Percentiles rank a stretch among this genome's conserved stretches.
Conservation (phyloP, 768 basidiomycete genomes). For the Xerocomellus amylosporus region DNA sequence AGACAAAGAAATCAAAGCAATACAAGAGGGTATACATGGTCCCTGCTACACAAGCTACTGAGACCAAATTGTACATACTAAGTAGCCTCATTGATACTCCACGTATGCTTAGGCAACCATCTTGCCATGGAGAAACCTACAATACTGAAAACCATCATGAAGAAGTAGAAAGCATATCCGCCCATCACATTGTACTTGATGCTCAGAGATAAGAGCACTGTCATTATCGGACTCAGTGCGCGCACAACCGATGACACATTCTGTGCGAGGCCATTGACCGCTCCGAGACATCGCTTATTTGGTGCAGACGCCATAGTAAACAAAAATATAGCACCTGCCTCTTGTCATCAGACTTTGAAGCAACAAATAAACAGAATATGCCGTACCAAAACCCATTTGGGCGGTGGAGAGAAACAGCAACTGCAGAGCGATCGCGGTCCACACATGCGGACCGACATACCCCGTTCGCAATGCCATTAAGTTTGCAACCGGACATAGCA, state of each 20-base stretch:
- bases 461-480: not conserved
- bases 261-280: slow-evolving; percentile 50
- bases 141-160: slow-evolving; percentile 3
- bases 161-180: slow-evolving; percentile 27
- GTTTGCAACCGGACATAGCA: not conserved
- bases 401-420: not conserved
- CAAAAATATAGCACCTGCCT: not conserved
- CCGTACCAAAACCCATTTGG: not conserved
- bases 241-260: slow-evolving; percentile 17
- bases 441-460: not conserved
- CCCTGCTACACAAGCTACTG: not conserved
- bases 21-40: slow-evolving; percentile 12
- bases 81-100: not conserved
- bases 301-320: slow-evolving; percentile 43
- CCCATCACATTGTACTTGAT: slow-evolving; percentile 26
- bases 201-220: slow-evolving; percentile 31
- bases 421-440: not conserved
- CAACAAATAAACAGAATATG: not conserved
- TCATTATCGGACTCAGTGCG: slow-evolving; percentile 24
- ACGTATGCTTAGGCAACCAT: not conserved
- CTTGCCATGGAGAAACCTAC: not conserved
- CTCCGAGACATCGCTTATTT: slow-evolving; percentile 57
- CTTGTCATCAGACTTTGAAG: not conserved
- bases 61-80: not conserved
- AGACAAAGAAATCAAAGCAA: slow-evolving; percentile 17